A percentile compares a stretch with the other conserved stretches of the same genome.
Conservation (phyloP, 1,284 basidiomycete genomes). For the Meira miltonrushii region DNA sequence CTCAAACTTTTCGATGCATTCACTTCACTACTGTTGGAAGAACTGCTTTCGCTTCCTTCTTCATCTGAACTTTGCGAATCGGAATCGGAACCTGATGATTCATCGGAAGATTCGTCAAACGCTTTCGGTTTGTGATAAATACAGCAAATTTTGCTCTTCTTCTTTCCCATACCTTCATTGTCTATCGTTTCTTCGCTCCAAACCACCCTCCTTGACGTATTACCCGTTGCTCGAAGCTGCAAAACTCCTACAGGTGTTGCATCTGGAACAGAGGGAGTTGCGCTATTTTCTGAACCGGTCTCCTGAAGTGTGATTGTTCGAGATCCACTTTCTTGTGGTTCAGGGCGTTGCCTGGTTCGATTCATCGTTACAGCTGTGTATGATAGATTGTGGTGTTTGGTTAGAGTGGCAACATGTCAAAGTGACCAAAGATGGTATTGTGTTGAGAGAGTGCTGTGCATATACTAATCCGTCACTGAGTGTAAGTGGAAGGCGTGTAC, state of each 20-base stretch:
- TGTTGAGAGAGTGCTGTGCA: too few relatives aligned
- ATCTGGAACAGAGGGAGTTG: background rate
- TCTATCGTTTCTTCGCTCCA: constrained; percentile 47
- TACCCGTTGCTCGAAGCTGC: constrained; percentile 7
- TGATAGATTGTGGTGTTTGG: too few relatives aligned
- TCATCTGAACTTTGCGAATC: background rate
- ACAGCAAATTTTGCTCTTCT: constrained; percentile 50
- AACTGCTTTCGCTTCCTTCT: background rate
- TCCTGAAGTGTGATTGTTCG: background rate
- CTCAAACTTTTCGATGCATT: constrained; percentile 5
- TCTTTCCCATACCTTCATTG: constrained; percentile 42
- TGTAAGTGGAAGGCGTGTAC: too few relatives aligned
- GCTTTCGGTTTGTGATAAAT: constrained; percentile 49
- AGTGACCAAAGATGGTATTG: too few relatives aligned
- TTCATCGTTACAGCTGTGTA: too few relatives aligned
- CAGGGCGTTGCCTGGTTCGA: too few relatives aligned
- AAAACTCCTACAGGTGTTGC: constrained; percentile 4
- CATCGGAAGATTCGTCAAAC: constrained; percentile 38
- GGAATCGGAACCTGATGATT: constrained; percentile 5
- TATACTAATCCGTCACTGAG: too few relatives aligned
- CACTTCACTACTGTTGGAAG: constrained; percentile 2
- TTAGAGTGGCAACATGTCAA: too few relatives aligned
- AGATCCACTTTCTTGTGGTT: too few relatives aligned
- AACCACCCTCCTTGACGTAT: constrained; percentile 23
- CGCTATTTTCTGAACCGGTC: background rate